Conservation (phyloP, 2,329 filamentous ascomycete genomes). For the Xylaria sp. region DNA sequence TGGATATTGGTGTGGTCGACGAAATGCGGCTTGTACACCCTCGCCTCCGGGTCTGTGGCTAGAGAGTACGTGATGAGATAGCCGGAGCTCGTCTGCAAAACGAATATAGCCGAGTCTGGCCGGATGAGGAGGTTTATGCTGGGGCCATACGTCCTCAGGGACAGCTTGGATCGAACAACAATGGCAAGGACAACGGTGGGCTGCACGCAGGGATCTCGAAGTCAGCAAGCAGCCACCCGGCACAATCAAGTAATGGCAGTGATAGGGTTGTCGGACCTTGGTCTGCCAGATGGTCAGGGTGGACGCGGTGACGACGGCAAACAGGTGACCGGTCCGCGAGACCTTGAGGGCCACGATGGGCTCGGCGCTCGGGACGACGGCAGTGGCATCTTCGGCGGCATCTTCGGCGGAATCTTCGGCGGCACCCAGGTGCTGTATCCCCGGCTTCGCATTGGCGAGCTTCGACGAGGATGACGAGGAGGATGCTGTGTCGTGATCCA, state of each 20-base stretch:
- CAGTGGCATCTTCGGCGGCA: slow-evolving; percentile 41
- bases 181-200: slow-evolving; percentile 89
- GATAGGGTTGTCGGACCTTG: slow-evolving; percentile 68
- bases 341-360: slow-evolving; percentile 79
- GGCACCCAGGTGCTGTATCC: slow-evolving; percentile 44
- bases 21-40: slow-evolving; percentile 87
- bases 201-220: slow-evolving; percentile 57
- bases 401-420: slow-evolving; percentile 42
- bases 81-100: slow-evolving; percentile 85
- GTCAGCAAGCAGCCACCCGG: slow-evolving; percentile 38
- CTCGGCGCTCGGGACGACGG: slow-evolving; percentile 63
- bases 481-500: slow-evolving; percentile 63
- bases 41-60: slow-evolving; percentile 82
- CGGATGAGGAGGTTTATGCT: slow-evolving; percentile 88
- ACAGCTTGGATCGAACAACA: slow-evolving; percentile 82
- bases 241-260: slow-evolving; percentile 38
- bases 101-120: slow-evolving; percentile 91
- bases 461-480: slow-evolving; percentile 29
- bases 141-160: slow-evolving; percentile 82
- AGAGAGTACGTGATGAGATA: slow-evolving; percentile 96
- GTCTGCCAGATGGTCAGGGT: slow-evolving; percentile 97
- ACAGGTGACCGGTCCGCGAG: slow-evolving; percentile 81
- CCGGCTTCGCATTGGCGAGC: slow-evolving; percentile 47
- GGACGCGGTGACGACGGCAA: slow-evolving; percentile 86
- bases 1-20: slow-evolving; percentile 73